phyloP scores from a whole-genome alignment of 495 filamentous ascomycete species.

The Aspergillus heteromorphus region DNA sequence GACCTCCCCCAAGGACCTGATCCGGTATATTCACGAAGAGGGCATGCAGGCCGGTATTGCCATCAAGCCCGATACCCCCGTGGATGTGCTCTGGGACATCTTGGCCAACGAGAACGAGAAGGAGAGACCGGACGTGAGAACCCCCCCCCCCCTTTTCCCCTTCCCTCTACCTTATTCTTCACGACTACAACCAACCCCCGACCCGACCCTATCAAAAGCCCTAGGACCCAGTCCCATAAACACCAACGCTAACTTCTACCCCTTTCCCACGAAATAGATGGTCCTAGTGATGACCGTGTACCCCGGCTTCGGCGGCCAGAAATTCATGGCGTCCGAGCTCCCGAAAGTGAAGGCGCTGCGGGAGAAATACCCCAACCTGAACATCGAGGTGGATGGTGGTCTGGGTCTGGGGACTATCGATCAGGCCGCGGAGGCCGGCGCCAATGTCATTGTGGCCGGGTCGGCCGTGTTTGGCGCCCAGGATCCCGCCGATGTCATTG shows the following conservation, averaged over 20 bases:
- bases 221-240: background rate
- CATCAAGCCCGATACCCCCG: slow-evolving; percentile 86
- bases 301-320: slow-evolving; percentile 95
- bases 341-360: slow-evolving; percentile 87
- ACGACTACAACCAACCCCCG: background rate
- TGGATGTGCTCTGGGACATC: slow-evolving; percentile 87
- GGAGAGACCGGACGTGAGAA: slow-evolving; percentile 84
- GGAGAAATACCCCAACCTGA: slow-evolving; percentile 77
- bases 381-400: slow-evolving; percentile 97
- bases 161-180: background rate
- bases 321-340: slow-evolving; percentile 93
- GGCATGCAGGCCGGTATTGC: slow-evolving; percentile 92
- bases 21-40: slow-evolving; percentile 80
- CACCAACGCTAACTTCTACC: slow-evolving; percentile 6
- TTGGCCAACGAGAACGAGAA: slow-evolving; percentile 62
- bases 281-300: slow-evolving; percentile 98
- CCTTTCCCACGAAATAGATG: slow-evolving; percentile 84
- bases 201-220: no score
- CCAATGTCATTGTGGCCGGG: slow-evolving; percentile 98
- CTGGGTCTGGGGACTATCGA: slow-evolving; percentile 85
- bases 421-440: slow-evolving; percentile 89
- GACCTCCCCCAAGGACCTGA: slow-evolving; percentile 78
- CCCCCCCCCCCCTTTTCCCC: background rate
- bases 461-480: slow-evolving; percentile 92
- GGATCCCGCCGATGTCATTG: slow-evolving; percentile 81